A percentile compares a stretch with the other conserved stretches of the same genome.
Evolutionary conservation across 2,329 filamentous ascomycete species (phyloP).

Genomic region (Daldinia sp.): DNA sequence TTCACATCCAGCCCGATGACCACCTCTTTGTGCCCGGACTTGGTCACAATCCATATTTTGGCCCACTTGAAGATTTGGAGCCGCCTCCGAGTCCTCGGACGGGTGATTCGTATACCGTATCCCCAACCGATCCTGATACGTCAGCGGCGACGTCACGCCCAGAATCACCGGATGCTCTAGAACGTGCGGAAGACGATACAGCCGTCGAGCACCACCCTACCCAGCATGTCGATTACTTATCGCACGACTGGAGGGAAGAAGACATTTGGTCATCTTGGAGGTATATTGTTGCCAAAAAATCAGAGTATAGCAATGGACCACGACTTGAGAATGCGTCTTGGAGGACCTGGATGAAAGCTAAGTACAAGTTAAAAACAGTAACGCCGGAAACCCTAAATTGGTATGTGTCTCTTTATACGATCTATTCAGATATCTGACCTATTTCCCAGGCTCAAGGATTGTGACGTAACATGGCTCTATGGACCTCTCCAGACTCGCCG

Average conservation of each 20-base stretch:
- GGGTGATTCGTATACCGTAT: constrained; percentile 64
- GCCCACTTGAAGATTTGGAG: constrained; percentile 62
- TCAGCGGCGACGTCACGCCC: constrained; percentile 67
- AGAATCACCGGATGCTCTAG: constrained; percentile 66
- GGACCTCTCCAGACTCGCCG: constrained; percentile 85
- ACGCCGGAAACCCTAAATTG: constrained; percentile 94
- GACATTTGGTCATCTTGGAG: constrained; percentile 99
- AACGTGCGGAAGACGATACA: constrained; percentile 82
- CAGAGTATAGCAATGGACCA: constrained; percentile 82
- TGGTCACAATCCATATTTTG: constrained; percentile 61
- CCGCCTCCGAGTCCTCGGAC: constrained; percentile 64
- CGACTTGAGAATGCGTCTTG: constrained; percentile 95
- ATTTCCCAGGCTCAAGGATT: constrained; percentile 85
- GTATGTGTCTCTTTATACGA: constrained; percentile 63
- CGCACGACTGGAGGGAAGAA: constrained; percentile 92
- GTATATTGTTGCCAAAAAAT: constrained; percentile 84
- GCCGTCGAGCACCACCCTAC: constrained; percentile 80
- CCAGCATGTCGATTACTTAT: constrained; percentile 93
- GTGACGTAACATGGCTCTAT: constrained; percentile 97
- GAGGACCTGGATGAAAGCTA: constrained; percentile 95
- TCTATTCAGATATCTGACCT: constrained; percentile 48
- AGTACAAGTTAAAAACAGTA: constrained; percentile 86
- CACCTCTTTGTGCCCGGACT: constrained; percentile 61
- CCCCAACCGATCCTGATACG: constrained; percentile 65
- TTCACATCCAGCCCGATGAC: constrained; percentile 60